Base-by-base conservation (phyloP, 441 rosid species). In the Corymbia calophylla region DNA sequence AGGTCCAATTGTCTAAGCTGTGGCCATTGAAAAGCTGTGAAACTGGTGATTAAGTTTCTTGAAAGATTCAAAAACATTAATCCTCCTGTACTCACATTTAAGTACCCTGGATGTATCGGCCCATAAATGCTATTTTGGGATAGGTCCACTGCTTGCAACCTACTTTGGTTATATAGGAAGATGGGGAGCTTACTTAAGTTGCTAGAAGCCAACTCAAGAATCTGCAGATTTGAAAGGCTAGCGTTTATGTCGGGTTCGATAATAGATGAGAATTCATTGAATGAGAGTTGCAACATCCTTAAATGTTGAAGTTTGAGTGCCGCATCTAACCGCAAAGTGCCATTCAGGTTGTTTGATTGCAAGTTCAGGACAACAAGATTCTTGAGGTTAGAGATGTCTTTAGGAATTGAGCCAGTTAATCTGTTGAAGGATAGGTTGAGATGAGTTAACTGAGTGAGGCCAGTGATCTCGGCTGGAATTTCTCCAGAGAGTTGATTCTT, bases 291-390 rank as follows among this genome's bases (percentile, higher is more conserved):
- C 27, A 70, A 70, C 1, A 0, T 0, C 0, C 1, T 5, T 70
- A 70, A 3, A 70, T 35, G 0, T 70, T 70, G 15, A 35, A 10
- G 27, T 35, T 3, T 19, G 13, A 70, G 15, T 70, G 19, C 1
- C 2, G 1, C 48, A 70, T 70, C 81, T 0, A 70, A 48, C 23
- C 8, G 2, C 48, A 70, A 70, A 70, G 81, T 70, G 8, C 81
- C 81, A 35, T 70, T 70, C 15, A 70, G 7, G 81, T 35, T 19
- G 81, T 70, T 35, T 10, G 27, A 70, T 5, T 3, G 15, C 27
- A 70, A 70, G 27, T 0, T 0, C 0, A 70, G 0, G 48, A 0
- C 0, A 1, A 0, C 0, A 2, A 70, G 48, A 70, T 70, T 70
- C 27, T 35, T 0, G 0, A 70, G 5, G 3, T 70, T 35, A 35